Conservation (phyloP, 176 grass and related monocot species). For the Puya raimondii region DNA sequence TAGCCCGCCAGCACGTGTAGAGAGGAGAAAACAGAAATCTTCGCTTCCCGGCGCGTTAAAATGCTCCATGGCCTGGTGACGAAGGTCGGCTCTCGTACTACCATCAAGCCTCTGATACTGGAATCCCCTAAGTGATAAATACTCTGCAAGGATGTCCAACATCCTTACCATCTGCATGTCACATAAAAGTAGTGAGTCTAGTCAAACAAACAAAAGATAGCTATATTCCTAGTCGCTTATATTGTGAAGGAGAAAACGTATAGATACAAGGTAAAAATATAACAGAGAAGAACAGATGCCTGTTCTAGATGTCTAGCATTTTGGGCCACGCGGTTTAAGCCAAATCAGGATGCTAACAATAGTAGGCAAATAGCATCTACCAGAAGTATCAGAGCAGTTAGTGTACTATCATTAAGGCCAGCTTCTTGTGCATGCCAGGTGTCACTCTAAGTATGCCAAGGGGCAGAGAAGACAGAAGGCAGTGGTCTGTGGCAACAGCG, state of each 20-base stretch:
- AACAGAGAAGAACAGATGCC: too few relatives aligned
- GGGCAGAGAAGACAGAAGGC: too few relatives aligned
- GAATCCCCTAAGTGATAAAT: slow-evolving; percentile 85
- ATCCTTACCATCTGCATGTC: slow-evolving; percentile 92
- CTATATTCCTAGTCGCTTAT: slow-evolving; percentile 1
- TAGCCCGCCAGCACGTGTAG: slow-evolving; percentile 94
- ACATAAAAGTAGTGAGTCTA: slow-evolving; percentile 6
- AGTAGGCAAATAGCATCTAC: too few relatives aligned
- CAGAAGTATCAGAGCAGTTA: too few relatives aligned
- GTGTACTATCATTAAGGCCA: too few relatives aligned
- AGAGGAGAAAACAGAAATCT: slow-evolving; percentile 97
- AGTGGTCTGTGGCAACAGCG: too few relatives aligned
- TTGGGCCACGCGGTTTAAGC: too few relatives aligned
- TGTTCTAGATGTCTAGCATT: too few relatives aligned
- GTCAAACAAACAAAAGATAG: slow-evolving; percentile 15
- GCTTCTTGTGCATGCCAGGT: too few relatives aligned
- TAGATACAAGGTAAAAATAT: neutral
- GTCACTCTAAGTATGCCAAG: too few relatives aligned
- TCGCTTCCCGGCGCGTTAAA: slow-evolving; percentile 98
- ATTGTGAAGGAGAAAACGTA: neutral
- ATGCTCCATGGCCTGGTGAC: slow-evolving; percentile 99
- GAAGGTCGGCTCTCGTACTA: slow-evolving; percentile 91
- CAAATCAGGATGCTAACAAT: too few relatives aligned
- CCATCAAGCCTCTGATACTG: slow-evolving; percentile 99
- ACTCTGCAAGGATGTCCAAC: slow-evolving; percentile 98